Conservation (phyloP, 2,329 filamentous ascomycete genomes). For the Colletotrichum destructivum region DNA sequence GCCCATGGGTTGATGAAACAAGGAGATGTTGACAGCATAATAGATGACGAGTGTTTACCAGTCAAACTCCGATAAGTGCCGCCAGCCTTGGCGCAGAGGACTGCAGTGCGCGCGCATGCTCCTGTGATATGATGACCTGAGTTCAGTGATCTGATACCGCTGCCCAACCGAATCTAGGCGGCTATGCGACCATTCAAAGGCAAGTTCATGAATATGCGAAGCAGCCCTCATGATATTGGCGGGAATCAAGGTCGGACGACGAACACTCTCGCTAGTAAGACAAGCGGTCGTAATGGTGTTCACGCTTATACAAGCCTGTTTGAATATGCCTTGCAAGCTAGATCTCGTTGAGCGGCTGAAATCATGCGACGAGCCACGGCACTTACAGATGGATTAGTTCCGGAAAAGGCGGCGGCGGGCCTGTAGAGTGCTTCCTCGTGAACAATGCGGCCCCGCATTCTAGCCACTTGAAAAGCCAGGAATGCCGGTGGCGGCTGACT, state of each 20-base stretch:
- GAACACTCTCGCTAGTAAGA: slow-evolving; percentile 14
- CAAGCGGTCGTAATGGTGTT: slow-evolving; percentile 7
- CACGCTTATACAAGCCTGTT: slow-evolving; percentile 33
- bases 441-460: slow-evolving; percentile 34
- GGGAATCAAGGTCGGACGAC: neutral
- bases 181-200: slow-evolving; percentile 27
- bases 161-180: slow-evolving; percentile 14
- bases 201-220: slow-evolving; percentile 10
- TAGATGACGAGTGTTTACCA: slow-evolving; percentile 23
- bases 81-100: slow-evolving; percentile 18
- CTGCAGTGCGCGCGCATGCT: neutral
- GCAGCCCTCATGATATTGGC: neutral
- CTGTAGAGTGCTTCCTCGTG: slow-evolving; percentile 32
- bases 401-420: slow-evolving; percentile 23
- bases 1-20: slow-evolving; percentile 32
- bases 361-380: slow-evolving; percentile 30
- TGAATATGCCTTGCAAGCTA: slow-evolving; percentile 10
- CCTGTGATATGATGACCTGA: slow-evolving; percentile 8
- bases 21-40: slow-evolving; percentile 26
- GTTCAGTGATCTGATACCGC: slow-evolving; percentile 5
- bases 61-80: slow-evolving; percentile 18
- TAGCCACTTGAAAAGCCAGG: slow-evolving; percentile 24
- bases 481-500: slow-evolving; percentile 36
- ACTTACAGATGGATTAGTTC: neutral
- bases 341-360: slow-evolving; percentile 37